These are phyloP conservation scores for Mikania micrantha DNA, from an alignment of 129 eudicot species.

Conservation along the genomic window DNA sequence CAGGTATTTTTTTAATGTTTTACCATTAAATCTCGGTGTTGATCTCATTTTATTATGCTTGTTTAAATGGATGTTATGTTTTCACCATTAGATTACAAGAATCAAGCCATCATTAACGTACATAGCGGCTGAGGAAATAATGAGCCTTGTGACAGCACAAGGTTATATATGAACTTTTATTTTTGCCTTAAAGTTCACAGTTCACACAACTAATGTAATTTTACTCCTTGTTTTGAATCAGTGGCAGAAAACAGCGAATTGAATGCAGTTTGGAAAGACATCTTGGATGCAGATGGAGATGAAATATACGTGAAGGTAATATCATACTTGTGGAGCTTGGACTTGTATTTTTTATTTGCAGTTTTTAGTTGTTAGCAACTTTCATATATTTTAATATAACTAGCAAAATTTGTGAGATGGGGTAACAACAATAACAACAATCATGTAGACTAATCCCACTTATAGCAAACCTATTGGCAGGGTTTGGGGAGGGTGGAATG, in stretches of 20 bases:
- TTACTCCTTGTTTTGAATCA: constrained; percentile 28
- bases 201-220: not conserved
- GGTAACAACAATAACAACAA: too few species aligned
- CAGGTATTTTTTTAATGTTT: constrained; percentile 45
- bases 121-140: constrained; percentile 93
- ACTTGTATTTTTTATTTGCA: too few species aligned
- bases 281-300: constrained; percentile 87
- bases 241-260: constrained; percentile 87
- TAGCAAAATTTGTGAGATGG: too few species aligned
- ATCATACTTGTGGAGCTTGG: too few species aligned
- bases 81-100: constrained; percentile 58
- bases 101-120: constrained; percentile 84
- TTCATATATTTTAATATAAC: too few species aligned
- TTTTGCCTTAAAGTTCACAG: not conserved
- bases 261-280: constrained; percentile 95
- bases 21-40: not conserved
- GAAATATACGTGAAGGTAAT: constrained; percentile 93
- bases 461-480: too few species aligned
- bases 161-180: constrained; percentile 32
- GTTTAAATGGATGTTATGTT: constrained; percentile 10
- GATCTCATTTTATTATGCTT: not conserved
- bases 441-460: too few species aligned
- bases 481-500: too few species aligned
- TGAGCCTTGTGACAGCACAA: constrained; percentile 99
- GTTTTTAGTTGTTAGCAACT: too few species aligned